Percentiles rank a stretch among this genome's conserved stretches.
phyloP scores from a whole-genome alignment of 208 protist species.

The Trypanosoma caninum region DNA sequence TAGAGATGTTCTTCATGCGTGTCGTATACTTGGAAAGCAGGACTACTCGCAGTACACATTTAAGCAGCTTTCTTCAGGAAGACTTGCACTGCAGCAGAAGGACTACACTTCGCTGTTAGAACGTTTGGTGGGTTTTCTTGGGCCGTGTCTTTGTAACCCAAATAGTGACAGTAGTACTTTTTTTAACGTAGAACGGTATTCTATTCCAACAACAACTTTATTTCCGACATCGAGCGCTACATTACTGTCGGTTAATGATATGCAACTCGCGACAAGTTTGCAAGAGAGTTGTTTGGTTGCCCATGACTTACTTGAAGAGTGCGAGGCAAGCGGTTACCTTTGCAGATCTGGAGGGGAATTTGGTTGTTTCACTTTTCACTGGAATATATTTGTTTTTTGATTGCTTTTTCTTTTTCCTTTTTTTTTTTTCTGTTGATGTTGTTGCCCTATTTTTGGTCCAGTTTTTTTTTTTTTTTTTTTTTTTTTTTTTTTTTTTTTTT shows the following conservation, averaged over 20 bases:
- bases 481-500: neutral
- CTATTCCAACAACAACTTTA: constrained; percentile 25
- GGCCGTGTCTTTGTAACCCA: constrained; percentile 41
- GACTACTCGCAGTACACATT: constrained; percentile 40
- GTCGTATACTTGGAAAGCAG: constrained; percentile 43
- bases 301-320: constrained; percentile 48
- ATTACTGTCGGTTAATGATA: constrained; percentile 58
- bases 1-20: constrained; percentile 67
- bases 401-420: neutral
- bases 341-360: constrained; percentile 71
- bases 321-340: constrained; percentile 54
- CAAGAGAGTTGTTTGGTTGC: constrained; percentile 55
- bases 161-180: neutral
- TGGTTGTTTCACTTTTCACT: constrained; percentile 63
- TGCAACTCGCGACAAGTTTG: constrained; percentile 52
- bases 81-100: constrained; percentile 66
- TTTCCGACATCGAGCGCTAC: constrained; percentile 29
- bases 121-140: constrained; percentile 43
- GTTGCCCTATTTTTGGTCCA: neutral
- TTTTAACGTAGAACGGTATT: neutral
- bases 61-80: constrained; percentile 61
- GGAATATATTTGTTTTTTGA: constrained; percentile 86
- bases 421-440: neutral
- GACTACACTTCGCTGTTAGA: constrained; percentile 53
- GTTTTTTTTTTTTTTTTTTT: too few species aligned